Evolutionary conservation across 1,139 yeast species (phyloP).

Genomic region (Pneumocystis canis): DNA sequence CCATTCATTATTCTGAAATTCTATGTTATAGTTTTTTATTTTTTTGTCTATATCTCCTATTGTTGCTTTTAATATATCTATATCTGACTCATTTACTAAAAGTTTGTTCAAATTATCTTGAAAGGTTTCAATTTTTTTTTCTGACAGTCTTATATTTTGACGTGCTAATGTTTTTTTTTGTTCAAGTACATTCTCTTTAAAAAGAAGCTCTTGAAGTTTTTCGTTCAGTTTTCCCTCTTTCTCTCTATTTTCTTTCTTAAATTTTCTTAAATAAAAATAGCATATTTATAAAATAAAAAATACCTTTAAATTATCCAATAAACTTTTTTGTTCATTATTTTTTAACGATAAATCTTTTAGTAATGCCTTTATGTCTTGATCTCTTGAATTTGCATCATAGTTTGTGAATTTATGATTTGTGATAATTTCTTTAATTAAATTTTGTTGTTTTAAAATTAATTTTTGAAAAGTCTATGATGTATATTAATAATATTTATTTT

Average conservation of each 20-base stretch:
- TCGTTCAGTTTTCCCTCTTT: not conserved
- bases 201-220: conserved; percentile 11
- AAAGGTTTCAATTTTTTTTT: conserved; percentile 20
- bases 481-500: not conserved
- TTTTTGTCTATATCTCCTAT: conserved; percentile 21
- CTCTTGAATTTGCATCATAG: not conserved
- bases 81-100: conserved; percentile 27
- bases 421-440: conserved; percentile 7
- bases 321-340: conserved; percentile 1
- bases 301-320: conserved; percentile 6
- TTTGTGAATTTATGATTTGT: conserved; percentile 3
- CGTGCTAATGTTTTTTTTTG: conserved; percentile 13
- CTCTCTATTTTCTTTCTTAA: not conserved
- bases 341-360: not conserved
- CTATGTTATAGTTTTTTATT: conserved; percentile 11
- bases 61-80: conserved; percentile 28
- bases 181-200: conserved; percentile 13
- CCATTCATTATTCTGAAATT: conserved; percentile 9
- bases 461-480: conserved; percentile 24
- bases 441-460: conserved; percentile 1
- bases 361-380: not conserved
- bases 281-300: not conserved
- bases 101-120: conserved; percentile 27
- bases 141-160: conserved; percentile 9
- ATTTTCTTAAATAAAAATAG: not conserved